Evolutionary conservation across 129 eudicot species (phyloP).

Genomic region (Flaveria trinervia): DNA sequence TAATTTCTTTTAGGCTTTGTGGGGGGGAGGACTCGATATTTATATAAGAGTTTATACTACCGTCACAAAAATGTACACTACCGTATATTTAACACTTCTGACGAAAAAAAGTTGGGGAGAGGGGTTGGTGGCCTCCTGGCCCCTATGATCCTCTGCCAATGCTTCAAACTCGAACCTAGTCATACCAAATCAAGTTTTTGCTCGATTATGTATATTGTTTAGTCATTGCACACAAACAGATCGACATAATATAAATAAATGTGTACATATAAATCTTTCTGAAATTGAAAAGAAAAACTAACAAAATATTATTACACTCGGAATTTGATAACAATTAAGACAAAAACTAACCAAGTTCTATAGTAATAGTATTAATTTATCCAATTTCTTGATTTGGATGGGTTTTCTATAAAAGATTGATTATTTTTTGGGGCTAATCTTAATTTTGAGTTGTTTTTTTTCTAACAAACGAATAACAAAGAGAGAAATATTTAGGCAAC

Average conservation of each 20-base stretch:
- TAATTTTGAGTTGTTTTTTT: background rate
- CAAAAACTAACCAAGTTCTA: slow-evolving; percentile 22
- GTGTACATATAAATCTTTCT: background rate
- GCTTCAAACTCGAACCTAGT: background rate
- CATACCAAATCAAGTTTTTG: background rate
- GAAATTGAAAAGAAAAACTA: no score
- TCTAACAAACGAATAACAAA: background rate
- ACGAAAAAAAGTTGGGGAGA: no score
- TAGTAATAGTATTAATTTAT: slow-evolving; percentile 20
- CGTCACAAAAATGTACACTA: no score
- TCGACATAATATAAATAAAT: background rate
- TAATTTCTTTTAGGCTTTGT: no score
- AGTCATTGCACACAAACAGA: background rate
- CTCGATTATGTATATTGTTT: background rate
- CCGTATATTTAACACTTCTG: no score
- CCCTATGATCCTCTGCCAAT: no score
- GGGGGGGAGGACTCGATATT: no score
- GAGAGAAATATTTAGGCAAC: background rate
- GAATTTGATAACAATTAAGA: background rate
- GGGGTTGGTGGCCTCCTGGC: no score
- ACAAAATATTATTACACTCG: no score
- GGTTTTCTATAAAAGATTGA: slow-evolving; percentile 1
- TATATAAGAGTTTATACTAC: no score
- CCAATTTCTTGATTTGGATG: slow-evolving; percentile 32
- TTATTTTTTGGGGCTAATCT: slow-evolving; percentile 15